Conservation (phyloP, 2,329 filamentous ascomycete species). For the Aureobasidium sp. region DNA sequence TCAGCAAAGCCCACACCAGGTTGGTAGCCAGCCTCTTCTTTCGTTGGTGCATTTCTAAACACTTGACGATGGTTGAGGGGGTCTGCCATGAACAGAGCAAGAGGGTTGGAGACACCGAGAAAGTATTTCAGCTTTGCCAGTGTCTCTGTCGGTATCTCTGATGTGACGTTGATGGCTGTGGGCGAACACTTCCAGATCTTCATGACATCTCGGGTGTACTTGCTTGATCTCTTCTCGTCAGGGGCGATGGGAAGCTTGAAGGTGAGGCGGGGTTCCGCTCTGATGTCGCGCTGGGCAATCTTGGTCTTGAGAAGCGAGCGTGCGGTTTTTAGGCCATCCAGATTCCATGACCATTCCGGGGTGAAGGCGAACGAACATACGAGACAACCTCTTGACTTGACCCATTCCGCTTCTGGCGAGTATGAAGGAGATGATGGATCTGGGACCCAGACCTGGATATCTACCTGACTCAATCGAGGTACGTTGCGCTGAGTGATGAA, state of each 20-base stretch:
- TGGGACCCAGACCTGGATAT: conserved; percentile 59
- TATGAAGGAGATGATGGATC: conserved; percentile 50
- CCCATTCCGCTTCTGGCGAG: conserved; percentile 34
- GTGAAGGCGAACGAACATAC: conserved; percentile 55
- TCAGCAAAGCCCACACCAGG: conserved; percentile 61
- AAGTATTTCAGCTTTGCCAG: conserved; percentile 56
- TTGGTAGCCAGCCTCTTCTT: conserved; percentile 53
- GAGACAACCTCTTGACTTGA: conserved; percentile 50
- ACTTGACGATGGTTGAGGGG: conserved; percentile 46
- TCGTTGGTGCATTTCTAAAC: conserved; percentile 49
- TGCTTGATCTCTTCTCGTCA: conserved; percentile 46
- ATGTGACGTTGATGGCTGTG: conserved; percentile 35
- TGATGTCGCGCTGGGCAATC: conserved; percentile 16
- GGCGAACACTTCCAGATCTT: conserved; percentile 56
- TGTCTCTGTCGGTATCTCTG: conserved; percentile 42
- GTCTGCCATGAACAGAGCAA: conserved; percentile 62
- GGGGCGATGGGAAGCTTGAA: conserved; percentile 60
- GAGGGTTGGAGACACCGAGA: conserved; percentile 55
- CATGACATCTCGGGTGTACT: conserved; percentile 53
- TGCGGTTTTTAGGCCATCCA: conserved; percentile 24
- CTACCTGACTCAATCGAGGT: conserved; percentile 62
- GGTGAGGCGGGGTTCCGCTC: conserved; percentile 39
- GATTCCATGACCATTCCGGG: conserved; percentile 22
- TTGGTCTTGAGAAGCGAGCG: conserved; percentile 27
- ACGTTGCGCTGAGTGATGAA: conserved; percentile 63